A percentile compares a stretch with the other conserved stretches of the same genome.
These are phyloP conservation scores for Penicillium sp. DNA, from an alignment of 2,329 filamentous ascomycete species.

Conservation along the genomic window DNA sequence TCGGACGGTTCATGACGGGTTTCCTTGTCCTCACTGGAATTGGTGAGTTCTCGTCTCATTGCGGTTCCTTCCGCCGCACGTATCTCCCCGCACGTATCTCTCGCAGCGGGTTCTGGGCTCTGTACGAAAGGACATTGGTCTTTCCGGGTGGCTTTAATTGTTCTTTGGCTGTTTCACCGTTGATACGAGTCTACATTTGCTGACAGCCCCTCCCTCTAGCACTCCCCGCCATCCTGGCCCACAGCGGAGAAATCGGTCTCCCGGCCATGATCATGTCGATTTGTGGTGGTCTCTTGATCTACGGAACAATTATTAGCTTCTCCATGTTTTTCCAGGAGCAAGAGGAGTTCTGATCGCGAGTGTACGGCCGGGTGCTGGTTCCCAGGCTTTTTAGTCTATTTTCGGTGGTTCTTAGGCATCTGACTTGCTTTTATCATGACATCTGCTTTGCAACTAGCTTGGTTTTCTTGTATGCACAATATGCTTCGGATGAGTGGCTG, in stretches of 20 bases:
- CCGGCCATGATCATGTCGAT: constrained; percentile 96
- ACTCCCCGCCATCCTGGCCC: constrained; percentile 81
- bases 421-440: constrained; percentile 16
- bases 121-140: neutral
- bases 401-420: neutral
- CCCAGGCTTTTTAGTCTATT: neutral
- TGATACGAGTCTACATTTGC: neutral
- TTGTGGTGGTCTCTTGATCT: constrained; percentile 87
- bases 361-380: constrained; percentile 3
- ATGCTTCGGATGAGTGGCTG: constrained; percentile 22
- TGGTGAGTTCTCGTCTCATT: constrained; percentile 59
- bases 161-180: neutral
- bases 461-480: constrained; percentile 20
- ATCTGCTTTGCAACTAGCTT: constrained; percentile 17
- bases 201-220: constrained; percentile 53
- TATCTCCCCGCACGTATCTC: neutral
- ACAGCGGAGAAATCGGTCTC: constrained; percentile 75
- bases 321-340: constrained; percentile 98
- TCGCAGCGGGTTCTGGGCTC: neutral
- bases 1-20: constrained; percentile 90
- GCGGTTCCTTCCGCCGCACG: neutral
- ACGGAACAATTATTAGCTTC: constrained; percentile 97
- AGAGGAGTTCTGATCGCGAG: constrained; percentile 71
- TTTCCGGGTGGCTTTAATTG: neutral
- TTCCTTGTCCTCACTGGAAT: constrained; percentile 98